phyloP scores from a whole-genome alignment of 768 basidiomycete species.

The Rhodotorula kratochvilovae region DNA sequence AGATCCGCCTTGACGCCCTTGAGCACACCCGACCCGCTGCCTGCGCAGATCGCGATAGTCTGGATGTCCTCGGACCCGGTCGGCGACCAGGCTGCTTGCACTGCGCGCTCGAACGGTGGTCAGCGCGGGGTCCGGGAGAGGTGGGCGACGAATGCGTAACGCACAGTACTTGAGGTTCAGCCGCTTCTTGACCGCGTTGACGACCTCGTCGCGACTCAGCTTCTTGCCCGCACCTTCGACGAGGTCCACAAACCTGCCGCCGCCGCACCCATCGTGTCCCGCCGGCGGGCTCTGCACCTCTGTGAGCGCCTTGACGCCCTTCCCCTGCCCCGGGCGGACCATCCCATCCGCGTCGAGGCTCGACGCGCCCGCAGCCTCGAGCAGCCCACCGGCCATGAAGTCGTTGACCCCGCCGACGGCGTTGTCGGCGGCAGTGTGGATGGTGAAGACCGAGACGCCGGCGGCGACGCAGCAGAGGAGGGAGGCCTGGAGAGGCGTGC shows the following conservation, averaged over 20 bases:
- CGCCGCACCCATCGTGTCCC: slow-evolving; percentile 30
- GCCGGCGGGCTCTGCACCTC: neutral
- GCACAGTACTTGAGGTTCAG: neutral
- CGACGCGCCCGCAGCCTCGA: slow-evolving; percentile 6
- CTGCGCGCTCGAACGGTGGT: neutral
- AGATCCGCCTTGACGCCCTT: slow-evolving; percentile 65
- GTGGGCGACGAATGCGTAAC: neutral
- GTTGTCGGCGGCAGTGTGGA: slow-evolving; percentile 84
- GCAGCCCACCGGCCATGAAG: slow-evolving; percentile 62
- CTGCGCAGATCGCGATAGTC: slow-evolving; percentile 84
- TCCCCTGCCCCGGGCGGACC: slow-evolving; percentile 11
- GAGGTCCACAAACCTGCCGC: slow-evolving; percentile 26
- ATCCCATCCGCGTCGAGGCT: neutral
- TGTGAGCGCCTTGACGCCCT: slow-evolving; percentile 11
- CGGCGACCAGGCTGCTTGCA: slow-evolving; percentile 30
- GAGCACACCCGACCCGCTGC: slow-evolving; percentile 76
- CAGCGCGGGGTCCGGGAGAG: neutral
- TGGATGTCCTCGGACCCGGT: slow-evolving; percentile 41
- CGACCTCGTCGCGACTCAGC: neutral
- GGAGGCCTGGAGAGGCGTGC: slow-evolving; percentile 70
- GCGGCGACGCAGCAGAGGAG: slow-evolving; percentile 72
- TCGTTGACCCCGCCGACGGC: slow-evolving; percentile 82
- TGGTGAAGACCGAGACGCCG: slow-evolving; percentile 79
- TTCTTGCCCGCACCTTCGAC: neutral
- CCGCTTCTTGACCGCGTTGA: neutral